A percentile compares a stretch with the other conserved stretches of the same genome.
Conservation (phyloP, 306 rosid species). For the Canavalia ensiformis region DNA sequence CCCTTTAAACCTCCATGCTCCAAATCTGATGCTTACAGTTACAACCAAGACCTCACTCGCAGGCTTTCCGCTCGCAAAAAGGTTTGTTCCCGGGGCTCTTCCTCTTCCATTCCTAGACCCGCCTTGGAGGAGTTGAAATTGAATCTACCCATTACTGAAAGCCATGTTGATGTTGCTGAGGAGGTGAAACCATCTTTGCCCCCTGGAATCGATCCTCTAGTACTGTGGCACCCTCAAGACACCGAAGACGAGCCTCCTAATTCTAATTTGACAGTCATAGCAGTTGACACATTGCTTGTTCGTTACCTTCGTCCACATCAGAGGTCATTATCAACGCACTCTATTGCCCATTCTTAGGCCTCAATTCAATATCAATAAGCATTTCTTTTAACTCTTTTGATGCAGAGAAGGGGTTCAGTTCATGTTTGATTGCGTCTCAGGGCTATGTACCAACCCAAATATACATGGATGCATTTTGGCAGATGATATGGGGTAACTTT, state of each 20-base stretch:
- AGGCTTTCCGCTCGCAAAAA: constrained; percentile 87
- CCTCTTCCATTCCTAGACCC: constrained; percentile 49
- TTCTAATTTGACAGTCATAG: constrained; percentile 55
- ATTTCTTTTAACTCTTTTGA: constrained; percentile 32
- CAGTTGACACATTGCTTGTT: constrained; percentile 86
- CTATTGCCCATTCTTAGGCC: background rate
- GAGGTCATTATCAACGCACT: constrained; percentile 51
- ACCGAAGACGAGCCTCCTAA: constrained; percentile 37
- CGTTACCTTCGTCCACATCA: constrained; percentile 94
- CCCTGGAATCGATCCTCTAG: constrained; percentile 78
- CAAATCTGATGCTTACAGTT: constrained; percentile 57
- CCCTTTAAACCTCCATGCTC: constrained; percentile 92
- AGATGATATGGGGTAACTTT: constrained; percentile 91
- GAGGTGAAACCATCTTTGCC: constrained; percentile 63
- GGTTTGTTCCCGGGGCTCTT: constrained; percentile 95
- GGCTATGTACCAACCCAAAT: constrained; percentile 64
- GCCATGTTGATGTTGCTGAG: constrained; percentile 45
- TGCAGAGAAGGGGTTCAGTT: constrained; percentile 99
- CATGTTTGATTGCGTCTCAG: constrained; percentile 94
- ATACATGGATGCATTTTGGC: constrained; percentile 95
- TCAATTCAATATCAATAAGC: background rate
- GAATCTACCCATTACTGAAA: background rate
- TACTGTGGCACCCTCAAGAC: constrained; percentile 84
- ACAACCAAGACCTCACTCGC: constrained; percentile 71
- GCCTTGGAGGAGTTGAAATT: constrained; percentile 27